Conservation (phyloP, 2,329 filamentous ascomycete genomes). For the Periconia sp. region DNA sequence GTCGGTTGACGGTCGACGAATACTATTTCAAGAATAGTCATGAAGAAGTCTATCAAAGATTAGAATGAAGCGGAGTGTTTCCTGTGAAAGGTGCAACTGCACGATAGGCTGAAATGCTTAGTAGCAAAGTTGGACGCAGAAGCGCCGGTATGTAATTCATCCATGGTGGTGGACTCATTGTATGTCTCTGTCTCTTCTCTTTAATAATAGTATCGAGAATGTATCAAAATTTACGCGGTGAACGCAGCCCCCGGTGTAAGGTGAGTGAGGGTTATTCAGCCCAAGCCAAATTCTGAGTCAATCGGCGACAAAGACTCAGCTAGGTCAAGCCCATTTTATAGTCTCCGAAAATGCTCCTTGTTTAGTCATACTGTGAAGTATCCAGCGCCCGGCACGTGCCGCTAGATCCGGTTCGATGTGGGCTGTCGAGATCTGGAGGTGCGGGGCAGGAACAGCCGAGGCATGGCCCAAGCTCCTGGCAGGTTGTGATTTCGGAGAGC, state of each 20-base stretch:
- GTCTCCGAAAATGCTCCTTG: too few relatives aligned
- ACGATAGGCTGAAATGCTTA: slow-evolving; percentile 36
- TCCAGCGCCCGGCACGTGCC: too few relatives aligned
- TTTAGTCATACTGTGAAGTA: too few relatives aligned
- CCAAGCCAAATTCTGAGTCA: too few relatives aligned
- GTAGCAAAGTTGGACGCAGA: slow-evolving; percentile 35
- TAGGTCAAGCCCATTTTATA: too few relatives aligned
- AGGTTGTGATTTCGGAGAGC: background rate
- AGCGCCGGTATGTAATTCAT: slow-evolving; percentile 29
- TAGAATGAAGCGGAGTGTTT: too few relatives aligned
- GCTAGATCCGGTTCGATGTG: too few relatives aligned
- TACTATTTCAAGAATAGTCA: slow-evolving; percentile 40
- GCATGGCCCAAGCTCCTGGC: slow-evolving; percentile 3
- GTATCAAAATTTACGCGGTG: background rate
- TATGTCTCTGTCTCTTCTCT: background rate
- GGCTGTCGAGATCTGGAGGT: too few relatives aligned
- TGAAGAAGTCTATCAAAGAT: slow-evolving; percentile 46
- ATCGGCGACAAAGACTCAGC: too few relatives aligned
- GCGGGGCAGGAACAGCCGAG: slow-evolving; percentile 6
- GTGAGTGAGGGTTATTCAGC: too few relatives aligned
- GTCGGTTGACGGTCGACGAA: slow-evolving; percentile 33
- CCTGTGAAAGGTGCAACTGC: slow-evolving; percentile 1
- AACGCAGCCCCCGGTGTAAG: too few relatives aligned
- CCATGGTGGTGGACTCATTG: slow-evolving; percentile 17
- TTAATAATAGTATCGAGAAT: background rate